A percentile compares a stretch with the other conserved stretches of the same genome.
These are phyloP conservation scores for Diaporthe ilicicola DNA, from an alignment of 2,329 filamentous ascomycete genomes.

Conservation along the genomic window DNA sequence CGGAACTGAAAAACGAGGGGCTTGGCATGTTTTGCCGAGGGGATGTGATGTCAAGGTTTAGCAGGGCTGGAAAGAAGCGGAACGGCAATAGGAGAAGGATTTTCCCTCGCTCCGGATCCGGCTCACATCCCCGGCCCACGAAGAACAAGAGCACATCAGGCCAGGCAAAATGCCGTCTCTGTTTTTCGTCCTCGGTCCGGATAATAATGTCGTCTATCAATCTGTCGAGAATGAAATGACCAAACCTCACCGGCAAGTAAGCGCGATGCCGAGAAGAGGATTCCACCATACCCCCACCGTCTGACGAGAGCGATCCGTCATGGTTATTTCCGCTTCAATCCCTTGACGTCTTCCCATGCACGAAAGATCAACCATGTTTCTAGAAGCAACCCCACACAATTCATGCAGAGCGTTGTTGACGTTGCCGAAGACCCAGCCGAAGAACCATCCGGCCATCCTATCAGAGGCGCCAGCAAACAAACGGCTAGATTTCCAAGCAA, in stretches of 20 bases:
- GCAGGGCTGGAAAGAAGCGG: neutral
- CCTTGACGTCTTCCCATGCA: neutral
- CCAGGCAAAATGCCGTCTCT: neutral
- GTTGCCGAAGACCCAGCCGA: conserved; percentile 14
- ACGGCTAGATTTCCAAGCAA: neutral
- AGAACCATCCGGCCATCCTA: neutral
- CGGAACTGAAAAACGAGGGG: neutral
- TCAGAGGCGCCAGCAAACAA: neutral
- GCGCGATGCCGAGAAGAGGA: conserved; percentile 2
- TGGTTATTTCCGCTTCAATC: conserved; percentile 11
- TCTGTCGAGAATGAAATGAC: neutral
- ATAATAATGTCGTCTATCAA: too few relatives aligned
- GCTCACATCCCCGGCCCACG: neutral
- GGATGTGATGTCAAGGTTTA: conserved; percentile 16
- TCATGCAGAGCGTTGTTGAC: conserved; percentile 5
- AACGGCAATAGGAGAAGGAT: neutral
- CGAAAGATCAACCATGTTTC: conserved; percentile 5
- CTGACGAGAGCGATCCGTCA: conserved; percentile 3
- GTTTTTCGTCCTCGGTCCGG: neutral
- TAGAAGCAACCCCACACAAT: conserved; percentile 10
- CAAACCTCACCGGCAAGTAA: neutral
- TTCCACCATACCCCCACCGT: conserved; percentile 7
- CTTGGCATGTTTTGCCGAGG: conserved; percentile 15
- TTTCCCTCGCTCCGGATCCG: conserved; percentile 10
- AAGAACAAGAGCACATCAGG: neutral